Evolutionary conservation across 2,329 filamentous ascomycete genomes (phyloP), one percentile per base, ranked within the genome.

Genomic region (Apiospora hydei): DNA sequence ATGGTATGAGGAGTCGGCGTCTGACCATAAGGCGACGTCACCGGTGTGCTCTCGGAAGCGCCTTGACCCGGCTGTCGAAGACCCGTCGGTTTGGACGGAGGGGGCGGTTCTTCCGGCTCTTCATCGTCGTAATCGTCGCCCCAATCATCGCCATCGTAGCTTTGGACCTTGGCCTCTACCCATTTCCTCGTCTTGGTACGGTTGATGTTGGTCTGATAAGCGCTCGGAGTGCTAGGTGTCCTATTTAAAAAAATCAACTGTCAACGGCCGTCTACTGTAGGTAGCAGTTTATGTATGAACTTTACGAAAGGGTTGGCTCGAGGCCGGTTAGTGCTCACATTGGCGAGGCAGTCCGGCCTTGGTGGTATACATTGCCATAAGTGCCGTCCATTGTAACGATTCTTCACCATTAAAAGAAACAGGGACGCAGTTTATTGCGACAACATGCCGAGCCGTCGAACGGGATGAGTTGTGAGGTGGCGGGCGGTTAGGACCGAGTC

Each of bases 131-230:
- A 89, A 47, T 92, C 90, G 71, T 87, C 92, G 47, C 94, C 96
- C 95, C 96, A 98, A 79, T 98, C 96, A 78, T 97, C 95, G 74
- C 95, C 96, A 78, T 96, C 95, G 79, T 98, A 98, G 79, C 90
- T 93, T 77, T 93, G 91, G 72, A 90, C 88, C 82, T 95, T 96
- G 47, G 96, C 96, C 78, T 97, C 93, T 49, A 96, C 92, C 96
- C 96, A 98, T 88, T 97, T 97, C 83, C 92, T 93, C 71, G 95
- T 98, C 84, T 97, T 97, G 71, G 91, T 89, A 74, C 96, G 91
- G 83, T 94, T 96, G 68, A 98, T 91, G 81, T 98, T 97, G 69
- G 94, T 90, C 81, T 93, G 93, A 83, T 95, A 98, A 38, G 82
- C 69, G 49, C 70, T 68, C 53, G 70, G 57, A 11, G 76, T 75